phyloP scores from a whole-genome alignment of 257 asterid genomes.

The Capsicum baccatum region DNA sequence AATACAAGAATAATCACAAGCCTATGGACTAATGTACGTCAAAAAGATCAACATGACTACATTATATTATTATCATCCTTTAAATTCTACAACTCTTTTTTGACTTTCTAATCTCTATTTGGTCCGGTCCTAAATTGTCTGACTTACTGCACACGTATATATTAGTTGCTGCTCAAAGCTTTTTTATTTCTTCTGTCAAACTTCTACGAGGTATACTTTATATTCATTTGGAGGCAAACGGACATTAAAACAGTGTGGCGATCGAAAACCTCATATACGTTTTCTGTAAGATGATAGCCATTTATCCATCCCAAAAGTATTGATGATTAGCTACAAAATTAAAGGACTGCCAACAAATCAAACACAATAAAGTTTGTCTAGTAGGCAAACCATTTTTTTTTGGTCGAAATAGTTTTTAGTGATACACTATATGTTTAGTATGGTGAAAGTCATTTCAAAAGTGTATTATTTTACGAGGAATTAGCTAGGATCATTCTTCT shows the following conservation, averaged over 20 bases:
- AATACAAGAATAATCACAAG: too few relatives aligned
- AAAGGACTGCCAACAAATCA: conserved; percentile 48
- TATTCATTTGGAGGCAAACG: conserved; percentile 63
- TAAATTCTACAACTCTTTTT: neutral
- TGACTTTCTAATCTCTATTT: neutral
- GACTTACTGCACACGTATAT: too few relatives aligned
- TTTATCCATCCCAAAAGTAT: conserved; percentile 52
- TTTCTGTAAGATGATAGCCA: conserved; percentile 63
- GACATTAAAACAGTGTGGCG: conserved; percentile 14
- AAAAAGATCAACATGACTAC: too few relatives aligned
- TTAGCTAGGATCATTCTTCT: too few relatives aligned
- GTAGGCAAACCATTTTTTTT: too few relatives aligned
- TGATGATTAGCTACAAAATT: too few relatives aligned
- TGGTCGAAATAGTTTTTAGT: too few relatives aligned
- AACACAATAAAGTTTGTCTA: neutral
- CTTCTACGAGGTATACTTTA: conserved; percentile 29
- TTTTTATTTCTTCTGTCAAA: too few relatives aligned
- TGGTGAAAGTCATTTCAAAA: too few relatives aligned
- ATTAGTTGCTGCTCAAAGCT: neutral
- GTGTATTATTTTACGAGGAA: too few relatives aligned
- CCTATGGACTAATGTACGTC: too few relatives aligned
- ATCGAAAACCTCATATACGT: conserved; percentile 38
- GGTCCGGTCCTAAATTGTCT: neutral
- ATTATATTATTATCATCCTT: neutral
- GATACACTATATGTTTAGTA: too few relatives aligned